Evolutionary conservation across 176 grass and related monocot species (phyloP), one percentile per base, ranked within the genome.

Genomic region (Hsuehochloa calcarea): DNA sequence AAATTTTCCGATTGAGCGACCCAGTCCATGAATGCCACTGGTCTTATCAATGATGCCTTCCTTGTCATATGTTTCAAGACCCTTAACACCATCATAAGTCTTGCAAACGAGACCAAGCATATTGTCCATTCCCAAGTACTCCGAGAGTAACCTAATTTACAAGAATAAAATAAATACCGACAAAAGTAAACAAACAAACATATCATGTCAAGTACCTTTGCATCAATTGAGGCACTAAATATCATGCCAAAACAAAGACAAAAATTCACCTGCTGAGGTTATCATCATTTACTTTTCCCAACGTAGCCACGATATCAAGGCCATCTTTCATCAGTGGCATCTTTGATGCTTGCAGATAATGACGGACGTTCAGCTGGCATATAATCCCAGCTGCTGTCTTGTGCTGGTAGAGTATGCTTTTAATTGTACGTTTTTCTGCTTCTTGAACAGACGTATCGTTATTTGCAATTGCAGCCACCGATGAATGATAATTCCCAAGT

Each of bases 41-140:
- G 8, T 84, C 58, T 73, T 86, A 68, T 97, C 90, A 77, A 97
- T 87, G 66, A 62, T 90, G 59, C 92, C 92, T 83, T 93, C 81
- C 59, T 81, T 90, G 38, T 91, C 84, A 67, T 97, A 94, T 84
- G 55, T 89, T 82, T 97, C 95, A 93, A 97, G 84, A 77, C 41
- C 79, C 75, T 85, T 91, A 80, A 91, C 74, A 66, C 95, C 80
- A 79, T 94, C 85, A 79, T 82, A 89, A 75, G 90, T 97, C 78
- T 93, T 97, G 89, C 95, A 97, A 80, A 97, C 87, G 15, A 97
- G 81, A 84, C 72, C 92, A 84, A 94, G 88, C 95, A 97, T 93
- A 88, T 81, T 93, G 76, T 97, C 95, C 44, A 86, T 65, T 85
- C 92, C 95, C 65, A 94, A 70, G 88, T 90, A 97, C 79, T 97